Evolutionary conservation across 176 grass and related monocot species (phyloP).

Genomic region (Oryza meyeriana): DNA sequence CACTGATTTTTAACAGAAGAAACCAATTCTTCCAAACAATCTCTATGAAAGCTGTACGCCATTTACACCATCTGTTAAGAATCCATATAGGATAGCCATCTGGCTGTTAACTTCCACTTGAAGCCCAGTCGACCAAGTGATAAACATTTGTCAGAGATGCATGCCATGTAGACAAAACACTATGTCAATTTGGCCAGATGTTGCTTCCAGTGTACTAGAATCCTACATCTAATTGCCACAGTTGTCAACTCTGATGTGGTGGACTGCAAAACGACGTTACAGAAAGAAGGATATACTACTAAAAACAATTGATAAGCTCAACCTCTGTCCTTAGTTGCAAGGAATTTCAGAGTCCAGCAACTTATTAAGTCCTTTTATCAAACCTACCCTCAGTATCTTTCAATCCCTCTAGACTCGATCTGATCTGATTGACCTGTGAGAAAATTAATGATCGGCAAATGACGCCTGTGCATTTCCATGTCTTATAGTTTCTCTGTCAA

Average conservation of each 20-base stretch:
- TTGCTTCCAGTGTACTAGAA: background rate
- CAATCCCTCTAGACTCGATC: too few relatives aligned
- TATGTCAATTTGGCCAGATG: background rate
- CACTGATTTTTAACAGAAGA: slow-evolving; percentile 53
- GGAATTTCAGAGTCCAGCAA: background rate
- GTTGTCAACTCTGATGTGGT: background rate
- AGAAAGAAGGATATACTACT: background rate
- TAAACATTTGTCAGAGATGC: background rate
- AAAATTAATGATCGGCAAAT: too few relatives aligned
- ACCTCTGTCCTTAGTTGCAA: background rate
- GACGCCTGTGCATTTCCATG: slow-evolving; percentile 30
- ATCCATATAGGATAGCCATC: background rate
- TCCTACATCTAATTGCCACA: background rate
- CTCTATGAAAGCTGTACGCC: background rate
- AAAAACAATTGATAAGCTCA: background rate
- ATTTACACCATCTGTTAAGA: background rate
- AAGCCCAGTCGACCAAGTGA: background rate
- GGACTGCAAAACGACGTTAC: background rate
- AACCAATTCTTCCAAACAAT: slow-evolving; percentile 65
- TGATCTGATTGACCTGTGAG: too few relatives aligned
- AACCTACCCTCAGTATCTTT: background rate
- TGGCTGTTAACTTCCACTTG: background rate
- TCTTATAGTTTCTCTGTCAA: background rate
- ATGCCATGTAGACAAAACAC: background rate
- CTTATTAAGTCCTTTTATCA: background rate